Base-by-base conservation (phyloP, 345 rosid genomes). In the Citrus reticulata region DNA sequence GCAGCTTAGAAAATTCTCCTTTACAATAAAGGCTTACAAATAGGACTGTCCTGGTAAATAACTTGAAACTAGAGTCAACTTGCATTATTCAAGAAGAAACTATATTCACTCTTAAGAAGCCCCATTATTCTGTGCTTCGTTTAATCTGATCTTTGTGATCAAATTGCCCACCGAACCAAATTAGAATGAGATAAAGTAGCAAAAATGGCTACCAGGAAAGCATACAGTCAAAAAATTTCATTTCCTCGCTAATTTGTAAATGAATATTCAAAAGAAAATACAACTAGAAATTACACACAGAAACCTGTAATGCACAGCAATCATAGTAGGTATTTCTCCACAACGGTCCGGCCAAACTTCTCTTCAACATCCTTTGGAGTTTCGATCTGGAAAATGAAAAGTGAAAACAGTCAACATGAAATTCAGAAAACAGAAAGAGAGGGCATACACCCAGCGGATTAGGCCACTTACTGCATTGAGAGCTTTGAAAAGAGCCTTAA, bases 291-390 rank as follows among this genome's bases (percentile, higher is more conserved):
- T 17, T 67, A 46, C 58, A 76, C 79, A 49, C 10, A 57, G 29
- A 76, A 68, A 67, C 37, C 51, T 76, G 55, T 55, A 5, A 9
- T 17, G 73, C 73, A 57, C 79, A 77, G 20, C 55, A 27, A 82
- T 85, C 84, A 88, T 60, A 95, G 86, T 79, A 95, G 84, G 85
- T 90, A 88, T 80, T 91, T 91, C 87, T 95, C 98, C 6, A 95
- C 97, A 9, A 95, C 98, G 0, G 97, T 90, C 77, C 98, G 88
- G 58, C 99, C 99, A 75, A 95, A 89, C 88, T 92, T 95, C 85
- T 93, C 98, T 83, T 95, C 87, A 39, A 93, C 90, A 80, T 95
- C 99, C 87, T 92, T 89, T 24, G 99, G 98, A 22, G 95, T 95
- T 88, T 93, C 99, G 70, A 93, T 87, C 99, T 95, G 88, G 35